Base-by-base conservation (phyloP, 805 yeast species). In the Yarrowia sp. region DNA sequence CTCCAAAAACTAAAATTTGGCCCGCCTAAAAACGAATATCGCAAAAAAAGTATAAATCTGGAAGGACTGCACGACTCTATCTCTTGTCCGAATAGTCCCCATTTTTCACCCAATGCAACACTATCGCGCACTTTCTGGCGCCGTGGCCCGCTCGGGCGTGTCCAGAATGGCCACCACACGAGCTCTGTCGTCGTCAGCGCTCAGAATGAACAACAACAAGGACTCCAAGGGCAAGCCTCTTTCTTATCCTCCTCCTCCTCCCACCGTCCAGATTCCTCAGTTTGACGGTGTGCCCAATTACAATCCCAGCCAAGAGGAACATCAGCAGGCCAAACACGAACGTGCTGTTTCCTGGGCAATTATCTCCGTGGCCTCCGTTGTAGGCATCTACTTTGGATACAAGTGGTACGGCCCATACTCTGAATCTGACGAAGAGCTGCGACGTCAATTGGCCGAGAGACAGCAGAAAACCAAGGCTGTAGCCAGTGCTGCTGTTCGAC, bases 241-340 rank as follows among this genome's bases (percentile, higher is more conserved):
- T 1, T 41, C 63, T 2, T 58, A 58, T 24, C 63, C 63, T 2
- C 63, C 49, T 41, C 63, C 63, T 26, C 63, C 63, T 14, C 26
- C 63, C 3, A 12, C 63, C 0, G 63, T 41, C 0, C 63, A 58
- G 22, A 58, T 43, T 11, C 61, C 61, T 4, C 33, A 8, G 10
- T 54, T 54, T 19, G 26, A 54, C 12, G 46, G 46, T 1, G 5
- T 26, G 6, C 38, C 38, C 36, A 54, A 54, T 14, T 58, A 41
- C 41, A 43, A 58, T 11, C 63, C 63, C 10, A 14, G 40, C 32
- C 41, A 58, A 30, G 51, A 43, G 17, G 63, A 58, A 17, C 14
- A n/a, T 8, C 38, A 43, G 30, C 63, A 58, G 40, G 51, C 28
- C 30, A 33, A 21, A 21, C 49, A 58, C 12, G 63, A 58, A 9